Evolutionary conservation across 2,329 filamentous ascomycete genomes (phyloP).

Genomic region (Chaetomiaceae sp.): DNA sequence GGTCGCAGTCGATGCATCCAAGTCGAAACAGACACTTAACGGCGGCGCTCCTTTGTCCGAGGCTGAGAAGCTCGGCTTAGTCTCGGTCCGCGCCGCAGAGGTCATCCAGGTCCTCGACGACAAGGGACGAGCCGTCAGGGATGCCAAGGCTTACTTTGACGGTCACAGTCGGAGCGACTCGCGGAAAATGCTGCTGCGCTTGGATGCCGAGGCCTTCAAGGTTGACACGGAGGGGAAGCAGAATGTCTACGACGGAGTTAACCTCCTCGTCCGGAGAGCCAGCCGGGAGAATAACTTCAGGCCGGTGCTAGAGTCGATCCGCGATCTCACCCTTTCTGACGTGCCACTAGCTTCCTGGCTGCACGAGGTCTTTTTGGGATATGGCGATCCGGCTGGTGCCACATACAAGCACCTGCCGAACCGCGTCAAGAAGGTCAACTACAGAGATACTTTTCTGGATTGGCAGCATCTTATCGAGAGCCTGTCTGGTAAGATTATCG

Average conservation of each 20-base stretch:
- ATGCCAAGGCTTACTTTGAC: slow-evolving; percentile 57
- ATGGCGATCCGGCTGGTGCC: slow-evolving; percentile 85
- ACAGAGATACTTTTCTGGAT: slow-evolving; percentile 88
- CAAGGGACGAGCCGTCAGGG: slow-evolving; percentile 67
- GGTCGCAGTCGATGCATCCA: slow-evolving; percentile 64
- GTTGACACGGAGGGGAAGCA: slow-evolving; percentile 72
- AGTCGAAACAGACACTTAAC: slow-evolving; percentile 49
- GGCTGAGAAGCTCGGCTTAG: slow-evolving; percentile 61
- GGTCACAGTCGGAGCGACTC: slow-evolving; percentile 56
- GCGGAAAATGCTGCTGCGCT: slow-evolving; percentile 70
- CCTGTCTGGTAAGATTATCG: slow-evolving; percentile 79
- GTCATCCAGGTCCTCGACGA: slow-evolving; percentile 84
- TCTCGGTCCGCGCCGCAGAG: slow-evolving; percentile 73
- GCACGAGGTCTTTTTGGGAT: slow-evolving; percentile 95
- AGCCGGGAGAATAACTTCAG: slow-evolving; percentile 97
- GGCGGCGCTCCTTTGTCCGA: slow-evolving; percentile 43
- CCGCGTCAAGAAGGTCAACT: slow-evolving; percentile 74
- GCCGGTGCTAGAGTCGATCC: slow-evolving; percentile 86
- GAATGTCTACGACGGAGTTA: slow-evolving; percentile 79
- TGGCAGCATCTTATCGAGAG: slow-evolving; percentile 93
- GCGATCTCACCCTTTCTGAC: slow-evolving; percentile 76
- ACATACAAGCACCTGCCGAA: slow-evolving; percentile 79
- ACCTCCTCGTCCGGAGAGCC: slow-evolving; percentile 76
- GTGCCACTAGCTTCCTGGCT: slow-evolving; percentile 86
- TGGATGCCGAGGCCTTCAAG: slow-evolving; percentile 76